Percentiles rank a stretch among this genome's conserved stretches.
These are phyloP conservation scores for Galerina marginata DNA, from an alignment of 768 basidiomycete species.

Conservation along the genomic window DNA sequence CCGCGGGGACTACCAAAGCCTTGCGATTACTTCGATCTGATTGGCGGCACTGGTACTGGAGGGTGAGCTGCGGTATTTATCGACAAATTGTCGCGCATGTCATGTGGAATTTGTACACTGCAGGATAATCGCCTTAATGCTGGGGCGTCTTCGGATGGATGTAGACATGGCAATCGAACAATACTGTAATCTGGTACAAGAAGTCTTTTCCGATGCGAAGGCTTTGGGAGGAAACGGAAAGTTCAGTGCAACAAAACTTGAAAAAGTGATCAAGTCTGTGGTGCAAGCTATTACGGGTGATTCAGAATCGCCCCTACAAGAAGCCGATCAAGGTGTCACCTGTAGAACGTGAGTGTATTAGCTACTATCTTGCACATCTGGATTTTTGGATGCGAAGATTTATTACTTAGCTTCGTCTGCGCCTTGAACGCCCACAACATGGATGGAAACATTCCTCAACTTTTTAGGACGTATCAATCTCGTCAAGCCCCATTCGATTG, in stretches of 20 bases:
- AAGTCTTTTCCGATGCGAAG: not conserved
- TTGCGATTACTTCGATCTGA: conserved; percentile 4
- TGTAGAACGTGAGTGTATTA: too few species aligned
- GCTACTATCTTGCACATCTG: not conserved
- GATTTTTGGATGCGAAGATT: too few species aligned
- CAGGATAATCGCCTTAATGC: conserved; percentile 9
- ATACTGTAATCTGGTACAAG: not conserved
- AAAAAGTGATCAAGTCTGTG: not conserved
- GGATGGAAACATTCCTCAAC: not conserved
- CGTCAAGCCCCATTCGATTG: not conserved
- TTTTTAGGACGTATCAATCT: not conserved
- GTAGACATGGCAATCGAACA: not conserved
- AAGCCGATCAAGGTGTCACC: too few species aligned
- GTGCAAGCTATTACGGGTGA: not conserved
- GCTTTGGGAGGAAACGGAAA: not conserved
- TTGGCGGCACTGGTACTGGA: conserved; percentile 5
- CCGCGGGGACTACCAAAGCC: too few species aligned
- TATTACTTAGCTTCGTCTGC: not conserved
- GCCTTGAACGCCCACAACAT: conserved; percentile 1
- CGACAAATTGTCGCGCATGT: not conserved
- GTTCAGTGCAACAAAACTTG: not conserved
- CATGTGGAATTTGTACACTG: not conserved
- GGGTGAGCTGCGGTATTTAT: not conserved
- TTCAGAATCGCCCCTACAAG: not conserved
- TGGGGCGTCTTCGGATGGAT: not conserved